phyloP scores from a whole-genome alignment of 1,284 basidiomycete genomes.

The Fomitopsis pinicola region DNA sequence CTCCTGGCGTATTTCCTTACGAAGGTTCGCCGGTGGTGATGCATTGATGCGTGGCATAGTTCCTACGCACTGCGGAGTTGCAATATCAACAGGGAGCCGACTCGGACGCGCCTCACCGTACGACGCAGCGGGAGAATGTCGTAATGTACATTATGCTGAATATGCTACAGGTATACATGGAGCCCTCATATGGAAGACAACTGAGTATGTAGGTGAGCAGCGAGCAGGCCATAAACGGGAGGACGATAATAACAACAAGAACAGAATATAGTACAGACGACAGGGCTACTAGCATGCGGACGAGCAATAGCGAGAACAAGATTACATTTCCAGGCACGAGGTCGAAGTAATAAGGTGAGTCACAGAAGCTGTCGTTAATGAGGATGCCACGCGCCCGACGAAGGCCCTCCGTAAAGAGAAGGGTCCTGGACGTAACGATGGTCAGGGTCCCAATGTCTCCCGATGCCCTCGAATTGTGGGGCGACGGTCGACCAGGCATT shows the following conservation, averaged over 20 bases:
- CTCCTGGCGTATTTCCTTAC: too few relatives aligned
- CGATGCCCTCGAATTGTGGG: not conserved
- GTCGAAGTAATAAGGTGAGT: not conserved
- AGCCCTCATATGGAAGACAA: not conserved
- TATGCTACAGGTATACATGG: conserved; percentile 1
- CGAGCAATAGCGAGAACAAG: not conserved
- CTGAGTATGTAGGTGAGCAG: not conserved
- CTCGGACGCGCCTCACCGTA: not conserved
- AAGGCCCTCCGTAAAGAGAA: not conserved
- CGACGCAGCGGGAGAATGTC: not conserved
- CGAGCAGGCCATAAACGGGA: not conserved
- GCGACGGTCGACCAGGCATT: not conserved
- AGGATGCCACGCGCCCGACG: not conserved
- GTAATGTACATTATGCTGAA: not conserved
- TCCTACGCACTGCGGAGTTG: not conserved
- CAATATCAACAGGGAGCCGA: not conserved
- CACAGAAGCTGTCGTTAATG: not conserved
- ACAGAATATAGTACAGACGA: not conserved
- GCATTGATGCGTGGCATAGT: not conserved
- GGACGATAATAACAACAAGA: not conserved
- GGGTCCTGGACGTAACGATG: conserved; percentile 1
- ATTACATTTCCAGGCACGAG: not conserved
- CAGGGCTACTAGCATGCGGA: not conserved
- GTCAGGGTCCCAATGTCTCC: not conserved
- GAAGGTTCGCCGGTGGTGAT: too few relatives aligned